Evolutionary conservation across 768 basidiomycete genomes (phyloP).

Genomic region (Leccinum boreale): DNA sequence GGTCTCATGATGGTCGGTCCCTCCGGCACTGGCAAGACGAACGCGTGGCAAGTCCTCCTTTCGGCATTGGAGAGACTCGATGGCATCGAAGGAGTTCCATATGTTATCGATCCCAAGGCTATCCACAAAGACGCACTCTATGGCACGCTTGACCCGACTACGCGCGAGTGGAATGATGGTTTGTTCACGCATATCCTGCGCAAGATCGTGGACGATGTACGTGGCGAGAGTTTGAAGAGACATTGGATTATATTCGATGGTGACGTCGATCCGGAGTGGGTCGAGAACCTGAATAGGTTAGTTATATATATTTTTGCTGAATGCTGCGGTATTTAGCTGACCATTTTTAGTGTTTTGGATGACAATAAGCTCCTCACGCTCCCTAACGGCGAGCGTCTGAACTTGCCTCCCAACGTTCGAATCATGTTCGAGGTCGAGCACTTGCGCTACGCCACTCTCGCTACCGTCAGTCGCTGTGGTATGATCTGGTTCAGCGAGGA

Average conservation of each 20-base stretch:
- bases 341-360: constrained; percentile 76
- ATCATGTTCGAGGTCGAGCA: constrained; percentile 99
- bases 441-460: constrained; percentile 92
- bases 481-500: constrained; percentile 99
- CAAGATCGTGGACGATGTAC: constrained; percentile 97
- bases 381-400: constrained; percentile 97
- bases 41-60: constrained; percentile 94
- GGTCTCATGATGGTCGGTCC: constrained; percentile 99
- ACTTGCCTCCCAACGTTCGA: constrained; percentile 92
- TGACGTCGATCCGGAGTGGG: constrained; percentile 99
- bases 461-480: constrained; percentile 99
- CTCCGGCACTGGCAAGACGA: constrained; percentile 94
- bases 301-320: constrained; percentile 4
- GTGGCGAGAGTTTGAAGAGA: constrained; percentile 92
- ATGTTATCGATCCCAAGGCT: constrained; percentile 98
- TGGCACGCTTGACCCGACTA: constrained; percentile 94
- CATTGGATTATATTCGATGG: constrained; percentile 99
- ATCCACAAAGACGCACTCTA: constrained; percentile 99
- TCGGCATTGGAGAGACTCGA: constrained; percentile 88
- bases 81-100: constrained; percentile 87
- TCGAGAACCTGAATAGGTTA: constrained; percentile 98
- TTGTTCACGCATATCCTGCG: constrained; percentile 96
- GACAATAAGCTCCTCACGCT: constrained; percentile 97
- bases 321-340: constrained; percentile 1
- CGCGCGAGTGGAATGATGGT: constrained; percentile 99